Conservation (phyloP, 176 grass and related monocot genomes). For the Triticum dicoccoides region DNA sequence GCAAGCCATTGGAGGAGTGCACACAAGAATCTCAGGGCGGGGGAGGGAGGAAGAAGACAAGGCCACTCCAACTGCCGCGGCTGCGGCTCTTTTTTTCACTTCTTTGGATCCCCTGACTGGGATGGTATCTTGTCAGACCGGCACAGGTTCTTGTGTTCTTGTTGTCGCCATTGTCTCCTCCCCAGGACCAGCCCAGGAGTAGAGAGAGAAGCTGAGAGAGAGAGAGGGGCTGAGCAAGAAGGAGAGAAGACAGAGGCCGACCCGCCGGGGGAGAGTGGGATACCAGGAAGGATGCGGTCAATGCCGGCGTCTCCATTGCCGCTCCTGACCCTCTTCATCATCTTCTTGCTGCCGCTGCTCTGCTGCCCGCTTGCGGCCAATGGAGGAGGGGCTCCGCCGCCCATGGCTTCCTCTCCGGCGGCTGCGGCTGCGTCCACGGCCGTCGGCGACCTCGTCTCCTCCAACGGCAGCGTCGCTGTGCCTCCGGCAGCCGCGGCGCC, state of each 20-base stretch:
- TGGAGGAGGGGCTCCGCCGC: slow-evolving; percentile 24
- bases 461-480: background rate
- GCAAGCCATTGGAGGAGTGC: slow-evolving; percentile 33
- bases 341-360: slow-evolving; percentile 33
- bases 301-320: slow-evolving; percentile 40
- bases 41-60: background rate
- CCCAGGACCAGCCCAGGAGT: background rate
- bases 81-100: background rate
- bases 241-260: too few relatives aligned
- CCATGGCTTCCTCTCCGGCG: background rate
- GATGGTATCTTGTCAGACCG: slow-evolving; percentile 47
- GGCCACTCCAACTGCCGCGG: background rate
- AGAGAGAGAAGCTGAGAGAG: background rate
- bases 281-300: slow-evolving; percentile 19
- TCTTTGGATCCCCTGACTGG: slow-evolving; percentile 49
- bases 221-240: background rate
- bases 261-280: background rate
- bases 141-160: slow-evolving; percentile 33
- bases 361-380: slow-evolving; percentile 17
- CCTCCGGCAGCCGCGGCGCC: background rate
- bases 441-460: background rate
- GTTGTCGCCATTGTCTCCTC: slow-evolving; percentile 16
- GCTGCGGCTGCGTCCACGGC: background rate
- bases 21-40: slow-evolving; percentile 22
- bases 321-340: background rate